These are phyloP conservation scores for Evansstolkia leycettana DNA, from an alignment of 495 filamentous ascomycete species.

Conservation along the genomic window DNA sequence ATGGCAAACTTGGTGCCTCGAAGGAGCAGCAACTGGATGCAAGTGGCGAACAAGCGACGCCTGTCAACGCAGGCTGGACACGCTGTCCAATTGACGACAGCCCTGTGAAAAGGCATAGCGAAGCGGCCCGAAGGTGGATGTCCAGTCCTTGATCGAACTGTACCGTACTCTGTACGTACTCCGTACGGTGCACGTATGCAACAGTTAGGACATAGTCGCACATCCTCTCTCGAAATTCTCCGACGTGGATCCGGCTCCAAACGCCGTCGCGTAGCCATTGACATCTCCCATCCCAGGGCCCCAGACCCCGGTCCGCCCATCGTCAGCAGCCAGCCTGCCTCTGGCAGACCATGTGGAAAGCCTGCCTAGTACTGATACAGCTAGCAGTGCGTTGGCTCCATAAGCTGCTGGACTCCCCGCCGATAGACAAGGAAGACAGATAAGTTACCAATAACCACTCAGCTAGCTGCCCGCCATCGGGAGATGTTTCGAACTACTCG, in stretches of 20 bases:
- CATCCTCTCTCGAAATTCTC: constrained; percentile 8
- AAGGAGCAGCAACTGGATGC: not conserved
- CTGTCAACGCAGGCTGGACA: not conserved
- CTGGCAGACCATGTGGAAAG: constrained; percentile 13
- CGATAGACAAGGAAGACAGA: not conserved
- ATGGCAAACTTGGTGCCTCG: too few species aligned
- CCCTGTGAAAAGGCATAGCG: not conserved
- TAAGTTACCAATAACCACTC: constrained; percentile 7
- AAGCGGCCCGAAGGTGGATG: not conserved
- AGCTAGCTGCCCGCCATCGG: constrained; percentile 9
- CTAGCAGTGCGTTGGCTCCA: constrained; percentile 16
- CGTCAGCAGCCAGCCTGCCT: constrained; percentile 10
- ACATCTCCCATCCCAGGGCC: constrained; percentile 8
- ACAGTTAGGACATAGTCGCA: not conserved
- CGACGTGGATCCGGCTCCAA: constrained; percentile 10
- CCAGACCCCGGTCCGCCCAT: constrained; percentile 8
- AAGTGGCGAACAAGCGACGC: not conserved
- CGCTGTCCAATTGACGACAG: not conserved
- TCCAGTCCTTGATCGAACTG: not conserved
- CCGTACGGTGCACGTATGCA: not conserved
- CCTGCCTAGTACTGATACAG: constrained; percentile 6
- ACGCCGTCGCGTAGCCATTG: constrained; percentile 9
- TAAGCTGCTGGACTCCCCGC: constrained; percentile 10
- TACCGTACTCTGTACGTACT: not conserved
- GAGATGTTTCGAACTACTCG: too few species aligned